Percentiles rank a stretch among this genome's conserved stretches.
Evolutionary conservation across 148 eudicot genomes (phyloP).

Genomic region (Dysphania ambrosioides): DNA sequence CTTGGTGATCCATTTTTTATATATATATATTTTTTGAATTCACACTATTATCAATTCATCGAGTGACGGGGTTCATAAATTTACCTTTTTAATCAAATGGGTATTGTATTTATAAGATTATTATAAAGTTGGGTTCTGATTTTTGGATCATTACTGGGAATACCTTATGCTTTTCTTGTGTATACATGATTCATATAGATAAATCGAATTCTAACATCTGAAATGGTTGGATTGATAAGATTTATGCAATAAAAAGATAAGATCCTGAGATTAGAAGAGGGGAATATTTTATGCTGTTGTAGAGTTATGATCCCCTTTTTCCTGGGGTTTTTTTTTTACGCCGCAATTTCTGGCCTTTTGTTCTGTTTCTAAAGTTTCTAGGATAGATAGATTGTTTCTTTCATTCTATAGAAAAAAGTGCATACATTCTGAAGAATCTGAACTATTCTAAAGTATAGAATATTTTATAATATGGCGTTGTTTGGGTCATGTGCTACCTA

Average conservation of each 20-base stretch:
- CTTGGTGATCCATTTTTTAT: slow-evolving; percentile 13
- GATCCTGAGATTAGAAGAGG: not conserved
- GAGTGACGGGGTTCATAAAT: not conserved
- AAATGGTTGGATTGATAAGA: too few species aligned
- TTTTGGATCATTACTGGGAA: not conserved
- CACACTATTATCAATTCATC: not conserved
- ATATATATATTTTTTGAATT: not conserved
- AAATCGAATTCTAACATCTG: too few species aligned
- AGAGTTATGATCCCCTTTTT: not conserved
- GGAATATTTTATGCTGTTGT: not conserved
- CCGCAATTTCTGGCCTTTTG: not conserved
- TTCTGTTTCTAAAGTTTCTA: not conserved
- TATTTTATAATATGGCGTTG: not conserved
- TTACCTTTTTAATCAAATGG: not conserved
- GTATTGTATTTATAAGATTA: not conserved
- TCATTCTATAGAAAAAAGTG: not conserved
- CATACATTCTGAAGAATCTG: too few species aligned
- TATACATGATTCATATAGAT: too few species aligned
- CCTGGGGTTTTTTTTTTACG: not conserved
- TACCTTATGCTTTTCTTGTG: too few species aligned
- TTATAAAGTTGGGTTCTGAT: not conserved
- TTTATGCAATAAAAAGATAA: too few species aligned
- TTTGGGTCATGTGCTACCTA: not conserved
- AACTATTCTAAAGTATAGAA: not conserved
- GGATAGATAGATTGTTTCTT: not conserved